Conservation (phyloP, 2,329 filamentous ascomycete genomes). For the Neofusicoccum ribis region DNA sequence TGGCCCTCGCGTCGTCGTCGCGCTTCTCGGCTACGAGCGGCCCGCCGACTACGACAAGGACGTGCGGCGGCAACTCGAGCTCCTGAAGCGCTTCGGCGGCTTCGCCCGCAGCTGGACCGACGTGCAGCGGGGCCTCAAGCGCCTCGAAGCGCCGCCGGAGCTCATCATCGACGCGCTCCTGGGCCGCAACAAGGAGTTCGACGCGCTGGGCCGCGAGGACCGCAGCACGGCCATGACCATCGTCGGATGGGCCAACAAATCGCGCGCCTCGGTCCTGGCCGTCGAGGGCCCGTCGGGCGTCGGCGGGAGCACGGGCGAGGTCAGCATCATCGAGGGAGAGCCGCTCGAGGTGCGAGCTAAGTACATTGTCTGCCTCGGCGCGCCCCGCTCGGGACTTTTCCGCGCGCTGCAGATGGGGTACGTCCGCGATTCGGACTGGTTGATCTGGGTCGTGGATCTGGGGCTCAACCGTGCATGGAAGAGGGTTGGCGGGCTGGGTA, state of each 20-base stretch:
- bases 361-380: slow-evolving; percentile 81
- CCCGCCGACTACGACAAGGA: slow-evolving; percentile 78
- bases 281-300: slow-evolving; percentile 92
- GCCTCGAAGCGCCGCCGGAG: slow-evolving; percentile 65
- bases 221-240: slow-evolving; percentile 84
- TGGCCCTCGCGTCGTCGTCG: slow-evolving; percentile 76
- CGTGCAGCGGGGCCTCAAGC: slow-evolving; percentile 54
- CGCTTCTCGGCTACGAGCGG: slow-evolving; percentile 80
- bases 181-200: slow-evolving; percentile 82
- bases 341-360: slow-evolving; percentile 78
- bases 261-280: slow-evolving; percentile 76
- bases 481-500: slow-evolving; percentile 76
- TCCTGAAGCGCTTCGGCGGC: slow-evolving; percentile 82
- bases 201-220: slow-evolving; percentile 79
- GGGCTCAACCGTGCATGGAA: slow-evolving; percentile 84
- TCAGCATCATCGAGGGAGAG: slow-evolving; percentile 67
- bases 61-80: slow-evolving; percentile 75
- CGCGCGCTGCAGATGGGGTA: slow-evolving; percentile 69
- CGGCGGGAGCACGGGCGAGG: slow-evolving; percentile 65
- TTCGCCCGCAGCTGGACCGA: slow-evolving; percentile 65
- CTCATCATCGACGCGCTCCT: slow-evolving; percentile 88
- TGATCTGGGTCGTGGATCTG: slow-evolving; percentile 81
- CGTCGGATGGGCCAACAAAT: slow-evolving; percentile 91
- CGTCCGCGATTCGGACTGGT: slow-evolving; percentile 62
- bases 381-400: slow-evolving; percentile 80